Evolutionary conservation across 306 rosid species (phyloP), one percentile per base, ranked within the genome.

Genomic region (Quercus agrifolia): DNA sequence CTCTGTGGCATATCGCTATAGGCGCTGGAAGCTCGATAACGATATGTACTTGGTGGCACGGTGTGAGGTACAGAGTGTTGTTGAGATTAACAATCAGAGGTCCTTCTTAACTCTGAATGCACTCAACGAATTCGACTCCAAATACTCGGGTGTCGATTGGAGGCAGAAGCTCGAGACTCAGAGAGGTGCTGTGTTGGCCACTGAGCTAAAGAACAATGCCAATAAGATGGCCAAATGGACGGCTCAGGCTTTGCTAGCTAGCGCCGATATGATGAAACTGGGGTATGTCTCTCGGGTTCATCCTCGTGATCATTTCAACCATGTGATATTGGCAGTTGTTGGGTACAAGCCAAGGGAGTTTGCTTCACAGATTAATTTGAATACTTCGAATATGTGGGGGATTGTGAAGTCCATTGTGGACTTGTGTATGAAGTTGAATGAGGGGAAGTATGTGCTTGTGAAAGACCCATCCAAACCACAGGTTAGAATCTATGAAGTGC

Each of bases 91-190:
- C 70, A 92, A 91, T 72, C 97, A 92, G 76, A 87, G 90, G 89
- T 94, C 99, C 0, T 94, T 91, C 88, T 87, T 94, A 73, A 94
- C 97, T 8, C 75, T 94, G 89, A 94, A 94, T 88, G 99, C 97
- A 0, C 84, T 94, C 20, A 94, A 92, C 71, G 97, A 92, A 72
- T 94, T 94, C 71, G 99, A 94, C 84, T 86, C 95, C 9, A 94
- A 94, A 75, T 94, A 94, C 82, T 94, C 99, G 0, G 97, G 97
- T 17, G 91, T 92, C 0, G 97, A 94, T 71, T 94, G 99, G 97
- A 87, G 99, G 73, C 99, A 91, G 94, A 92, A 94, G 84, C 82
- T 94, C 84, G 99, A 94, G 92, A 94, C 97, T 2, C 99, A 94
- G 46, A 86, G 99, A 83, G 97, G 97, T 74, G 99, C 99, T 8